Percentiles rank a stretch among this genome's conserved stretches.
Evolutionary conservation across 495 filamentous ascomycete species (phyloP).

Genomic region (Extremus antarcticus): DNA sequence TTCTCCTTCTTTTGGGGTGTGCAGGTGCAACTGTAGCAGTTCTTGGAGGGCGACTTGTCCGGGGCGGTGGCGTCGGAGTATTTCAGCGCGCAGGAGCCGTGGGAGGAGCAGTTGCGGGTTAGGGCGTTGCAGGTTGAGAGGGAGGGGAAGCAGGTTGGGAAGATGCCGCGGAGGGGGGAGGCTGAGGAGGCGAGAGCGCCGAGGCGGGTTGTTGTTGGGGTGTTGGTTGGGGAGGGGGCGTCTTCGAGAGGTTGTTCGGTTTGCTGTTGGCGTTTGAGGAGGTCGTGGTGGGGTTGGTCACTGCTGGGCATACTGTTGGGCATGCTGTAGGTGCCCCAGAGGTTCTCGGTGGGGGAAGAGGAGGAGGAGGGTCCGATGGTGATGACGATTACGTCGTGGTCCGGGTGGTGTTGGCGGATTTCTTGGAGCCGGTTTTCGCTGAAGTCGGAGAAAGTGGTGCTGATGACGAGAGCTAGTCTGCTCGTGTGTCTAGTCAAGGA

Average conservation of each 20-base stretch:
- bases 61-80: constrained; percentile 27
- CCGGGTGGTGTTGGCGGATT: neutral
- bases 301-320: no score
- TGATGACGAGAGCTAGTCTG: neutral
- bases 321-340: constrained; percentile 19
- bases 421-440: neutral
- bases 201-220: neutral
- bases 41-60: constrained; percentile 10
- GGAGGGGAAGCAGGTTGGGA: constrained; percentile 53
- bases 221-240: neutral
- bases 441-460: neutral
- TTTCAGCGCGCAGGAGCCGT: constrained; percentile 59
- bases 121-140: constrained; percentile 46
- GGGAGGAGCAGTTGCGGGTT: constrained; percentile 65
- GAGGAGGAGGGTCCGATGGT: neutral
- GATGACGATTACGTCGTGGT: neutral
- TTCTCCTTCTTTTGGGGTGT: constrained; percentile 32
- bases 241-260: constrained; percentile 3
- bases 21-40: constrained; percentile 74
- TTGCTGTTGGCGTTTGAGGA: constrained; percentile 13
- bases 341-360: neutral
- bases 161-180: constrained; percentile 27
- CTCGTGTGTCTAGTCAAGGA: neutral
- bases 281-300: neutral
- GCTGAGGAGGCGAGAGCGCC: neutral